Base-by-base conservation (phyloP, 2,329 filamentous ascomycete genomes). In the Phoma sp. region DNA sequence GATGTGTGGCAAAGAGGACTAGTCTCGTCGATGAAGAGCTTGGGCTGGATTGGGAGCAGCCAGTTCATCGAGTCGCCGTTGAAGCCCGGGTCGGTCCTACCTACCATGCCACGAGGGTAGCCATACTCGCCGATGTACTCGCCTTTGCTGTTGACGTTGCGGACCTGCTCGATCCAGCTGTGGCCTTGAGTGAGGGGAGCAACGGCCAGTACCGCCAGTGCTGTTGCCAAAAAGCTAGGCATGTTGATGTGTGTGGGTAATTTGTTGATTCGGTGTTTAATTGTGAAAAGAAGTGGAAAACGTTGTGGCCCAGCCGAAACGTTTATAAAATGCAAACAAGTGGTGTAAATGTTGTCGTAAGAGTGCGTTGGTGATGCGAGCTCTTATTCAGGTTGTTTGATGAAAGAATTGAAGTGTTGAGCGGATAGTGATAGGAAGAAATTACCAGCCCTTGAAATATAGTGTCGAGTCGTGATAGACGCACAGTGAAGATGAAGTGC, bases 81-180 rank as follows among this genome's bases (percentile, higher is more conserved):
- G 73, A 85, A 89, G 8, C 76, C 80, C 7, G 82, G 75, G 35
- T 79, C 72, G 5, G 75, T 80, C 57, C 90, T 86, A 29, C 82
- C 74, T 13, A 86, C 74, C 68, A 86, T 91, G 41, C 86, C 88
- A 59, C 92, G 88, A n/a, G 89, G 79, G 70, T 88, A 96, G 29
- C 93, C 93, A 23, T 84, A 79, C 7, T 82, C 73, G 25, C 89
- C 89, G 18, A 87, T 78, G 70, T 92, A 91, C 30, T 85, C 85
- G 49, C 92, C 93, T 65, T 91, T 89, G 25, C 84, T 73, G 47
- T 86, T 84, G 71, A 97, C 86, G 52, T 86, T 85, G 58, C 81
- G 84, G 44, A 93, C 80, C 66, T 88, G 80, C 75, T 97, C 92
- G 42, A 93, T 83, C 93, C 93, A 97, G 14, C 86, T 89, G 76